Evolutionary conservation across 352 stramenopile genomes (phyloP).

Genomic region (Peronosclerospora sorghi): DNA sequence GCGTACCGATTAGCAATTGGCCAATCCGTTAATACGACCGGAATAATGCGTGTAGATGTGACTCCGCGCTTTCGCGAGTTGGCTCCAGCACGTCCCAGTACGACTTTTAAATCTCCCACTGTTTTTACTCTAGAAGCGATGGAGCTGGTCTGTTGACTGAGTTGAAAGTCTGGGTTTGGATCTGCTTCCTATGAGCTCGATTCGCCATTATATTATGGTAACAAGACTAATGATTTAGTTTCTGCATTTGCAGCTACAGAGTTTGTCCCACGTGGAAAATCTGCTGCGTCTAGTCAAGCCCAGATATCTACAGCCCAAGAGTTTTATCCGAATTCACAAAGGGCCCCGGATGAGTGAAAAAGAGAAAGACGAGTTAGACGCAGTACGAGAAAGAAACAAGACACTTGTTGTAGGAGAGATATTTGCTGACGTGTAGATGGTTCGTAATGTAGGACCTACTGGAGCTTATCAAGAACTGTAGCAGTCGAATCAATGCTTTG

Average conservation of each 20-base stretch:
- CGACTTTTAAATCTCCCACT: neutral
- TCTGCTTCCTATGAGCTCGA: neutral
- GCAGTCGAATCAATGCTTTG: slow-evolving; percentile 42
- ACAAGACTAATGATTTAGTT: neutral
- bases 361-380: slow-evolving; percentile 71
- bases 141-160: slow-evolving; percentile 17
- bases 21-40: neutral
- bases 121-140: slow-evolving; percentile 19
- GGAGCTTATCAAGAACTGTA: slow-evolving; percentile 66
- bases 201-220: neutral
- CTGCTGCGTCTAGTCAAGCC: slow-evolving; percentile 33
- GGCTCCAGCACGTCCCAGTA: slow-evolving; percentile 8
- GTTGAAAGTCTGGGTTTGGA: neutral
- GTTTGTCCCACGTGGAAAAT: slow-evolving; percentile 42
- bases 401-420: neutral
- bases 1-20: no score
- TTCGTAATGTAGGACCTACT: slow-evolving; percentile 35
- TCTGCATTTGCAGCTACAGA: slow-evolving; percentile 24
- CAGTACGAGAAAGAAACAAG: slow-evolving; percentile 16
- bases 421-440: neutral
- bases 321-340: slow-evolving; percentile 53
- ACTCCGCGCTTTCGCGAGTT: slow-evolving; percentile 27
- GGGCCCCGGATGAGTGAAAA: slow-evolving; percentile 49
- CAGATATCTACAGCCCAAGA: slow-evolving; percentile 48
- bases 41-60: slow-evolving; percentile 24